Evolutionary conservation across 2,329 filamentous ascomycete genomes (phyloP), one percentile per base, ranked within the genome.

Genomic region (Aspergillus sp.): DNA sequence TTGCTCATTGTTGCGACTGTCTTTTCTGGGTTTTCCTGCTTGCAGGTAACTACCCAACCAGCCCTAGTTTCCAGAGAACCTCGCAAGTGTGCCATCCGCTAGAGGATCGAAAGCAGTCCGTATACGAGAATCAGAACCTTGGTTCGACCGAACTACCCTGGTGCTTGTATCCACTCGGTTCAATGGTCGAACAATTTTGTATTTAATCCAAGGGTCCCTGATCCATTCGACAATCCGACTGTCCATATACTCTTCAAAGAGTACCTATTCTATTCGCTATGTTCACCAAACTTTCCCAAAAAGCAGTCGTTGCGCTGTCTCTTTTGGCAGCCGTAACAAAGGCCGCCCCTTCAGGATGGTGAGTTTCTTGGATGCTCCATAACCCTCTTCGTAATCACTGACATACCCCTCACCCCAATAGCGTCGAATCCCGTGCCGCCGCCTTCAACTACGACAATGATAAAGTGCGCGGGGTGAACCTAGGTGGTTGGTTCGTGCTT

Each of bases 401-500:
- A 38, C 6, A 19, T 19, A 6, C 19, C 19, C 19, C 7, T 27
- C 2, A 36, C 30, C 38, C 47, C 32, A 67, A 64, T 44, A 56
- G 50, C 29, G 44, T 64, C 9, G 52, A 57, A 30, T 43, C 55
- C 28, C 60, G 61, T 34, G 52, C 46, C 9, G 59, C 71, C 10
- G 63, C 71, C 32, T 82, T 81, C 54, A 63, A 76, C 55, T 82
- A 78, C 62, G 69, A 72, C 47, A 60, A 60, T 39, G 56, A 75
- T 19, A 81, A 79, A 57, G 74, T 83, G 38, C 76, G 79, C 8
- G 81, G 81, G 46, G 80, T 84, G 29, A 85, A 84, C 58, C 69
- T 83, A 4, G 80, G 81, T 45, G 81, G 81, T 30, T 82, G 80
- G 79, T 75, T 82, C 41, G 76, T 83, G 5, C 68, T 81, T 4